Evolutionary conservation across 2,329 filamentous ascomycete genomes (phyloP).

Genomic region (Exutisphaerella laricina): DNA sequence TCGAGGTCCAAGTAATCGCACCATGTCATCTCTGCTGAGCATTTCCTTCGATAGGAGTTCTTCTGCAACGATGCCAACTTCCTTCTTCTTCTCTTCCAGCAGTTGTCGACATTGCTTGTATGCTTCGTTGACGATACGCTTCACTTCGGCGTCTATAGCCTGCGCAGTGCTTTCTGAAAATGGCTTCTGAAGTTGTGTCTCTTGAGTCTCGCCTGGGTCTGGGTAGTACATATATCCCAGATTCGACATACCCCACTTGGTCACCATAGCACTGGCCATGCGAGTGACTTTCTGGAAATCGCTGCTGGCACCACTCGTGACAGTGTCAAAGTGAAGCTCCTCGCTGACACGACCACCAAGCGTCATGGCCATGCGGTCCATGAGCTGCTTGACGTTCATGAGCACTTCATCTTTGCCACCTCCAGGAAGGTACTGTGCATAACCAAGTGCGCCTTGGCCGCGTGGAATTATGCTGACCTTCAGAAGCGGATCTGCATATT

Average conservation of each 20-base stretch:
- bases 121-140: conserved; percentile 83
- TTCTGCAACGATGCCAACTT: conserved; percentile 85
- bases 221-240: conserved; percentile 91
- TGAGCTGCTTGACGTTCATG: conserved; percentile 91
- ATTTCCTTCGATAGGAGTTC: conserved; percentile 91
- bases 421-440: conserved; percentile 92
- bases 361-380: conserved; percentile 99
- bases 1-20: conserved; percentile 75
- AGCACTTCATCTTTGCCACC: conserved; percentile 89
- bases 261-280: conserved; percentile 97
- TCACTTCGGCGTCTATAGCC: conserved; percentile 86
- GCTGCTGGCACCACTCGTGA: conserved; percentile 89
- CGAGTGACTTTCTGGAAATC: conserved; percentile 98
- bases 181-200: conserved; percentile 78
- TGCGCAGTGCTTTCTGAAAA: conserved; percentile 93
- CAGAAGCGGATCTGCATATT: conserved; percentile 90
- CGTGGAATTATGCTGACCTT: conserved; percentile 99
- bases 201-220: conserved; percentile 38
- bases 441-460: conserved; percentile 86
- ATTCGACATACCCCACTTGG: conserved; percentile 98
- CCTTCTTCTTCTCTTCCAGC: conserved; percentile 75
- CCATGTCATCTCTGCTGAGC: conserved; percentile 83
- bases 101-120: conserved; percentile 86
- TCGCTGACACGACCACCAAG: conserved; percentile 92
- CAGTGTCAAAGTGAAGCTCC: conserved; percentile 93